Conservation (phyloP, 495 filamentous ascomycete species). For the Neurospora sp. region DNA sequence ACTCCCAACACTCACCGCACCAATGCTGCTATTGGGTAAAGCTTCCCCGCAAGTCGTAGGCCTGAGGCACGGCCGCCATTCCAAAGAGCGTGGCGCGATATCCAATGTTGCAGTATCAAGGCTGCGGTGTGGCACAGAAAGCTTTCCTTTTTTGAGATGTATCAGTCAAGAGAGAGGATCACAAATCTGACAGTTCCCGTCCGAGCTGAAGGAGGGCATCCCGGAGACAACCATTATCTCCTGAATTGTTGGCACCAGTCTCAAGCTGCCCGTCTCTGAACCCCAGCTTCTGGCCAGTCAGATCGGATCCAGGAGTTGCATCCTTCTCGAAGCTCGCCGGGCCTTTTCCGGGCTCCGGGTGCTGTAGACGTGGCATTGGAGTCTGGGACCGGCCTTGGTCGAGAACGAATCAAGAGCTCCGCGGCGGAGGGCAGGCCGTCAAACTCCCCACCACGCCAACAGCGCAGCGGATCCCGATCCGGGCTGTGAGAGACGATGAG, state of each 20-base stretch:
- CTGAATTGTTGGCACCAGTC: background rate
- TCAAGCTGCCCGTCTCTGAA: background rate
- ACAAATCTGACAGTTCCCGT: background rate
- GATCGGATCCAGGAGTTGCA: background rate
- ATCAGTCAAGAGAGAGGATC: background rate
- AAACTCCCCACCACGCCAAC: background rate
- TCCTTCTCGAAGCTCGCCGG: background rate
- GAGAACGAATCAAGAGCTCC: background rate
- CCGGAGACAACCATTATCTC: background rate
- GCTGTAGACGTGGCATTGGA: background rate
- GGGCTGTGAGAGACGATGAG: background rate
- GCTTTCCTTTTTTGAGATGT: background rate
- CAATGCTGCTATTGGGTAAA: background rate
- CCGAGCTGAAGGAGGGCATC: background rate
- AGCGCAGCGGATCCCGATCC: background rate
- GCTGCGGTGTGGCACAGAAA: background rate
- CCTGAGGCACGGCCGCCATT: background rate
- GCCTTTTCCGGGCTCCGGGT: background rate
- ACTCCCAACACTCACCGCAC: background rate
- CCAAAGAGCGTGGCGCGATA: background rate
- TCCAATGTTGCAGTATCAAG: background rate
- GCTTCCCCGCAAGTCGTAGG: background rate
- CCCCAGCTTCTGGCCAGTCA: background rate
- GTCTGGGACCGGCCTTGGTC: background rate
- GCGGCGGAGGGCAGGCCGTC: background rate